These are phyloP conservation scores for Geotrichum fermentans DNA, from an alignment of 1,139 yeast species.

Conservation along the genomic window DNA sequence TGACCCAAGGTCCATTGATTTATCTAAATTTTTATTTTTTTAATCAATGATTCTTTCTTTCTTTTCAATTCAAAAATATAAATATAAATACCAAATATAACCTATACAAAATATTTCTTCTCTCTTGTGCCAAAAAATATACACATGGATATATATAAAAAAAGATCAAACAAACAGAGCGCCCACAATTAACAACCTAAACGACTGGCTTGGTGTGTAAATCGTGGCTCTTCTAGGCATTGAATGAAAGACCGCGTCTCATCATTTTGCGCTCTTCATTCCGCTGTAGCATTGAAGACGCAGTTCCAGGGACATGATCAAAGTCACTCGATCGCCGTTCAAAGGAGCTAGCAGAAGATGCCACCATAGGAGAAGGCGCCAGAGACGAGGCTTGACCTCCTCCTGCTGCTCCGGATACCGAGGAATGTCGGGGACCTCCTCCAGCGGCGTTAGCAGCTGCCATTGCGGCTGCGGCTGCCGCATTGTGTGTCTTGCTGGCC, in stretches of 20 bases:
- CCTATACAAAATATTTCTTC: not conserved
- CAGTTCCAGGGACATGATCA: not conserved
- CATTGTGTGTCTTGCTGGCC: constrained; percentile 23
- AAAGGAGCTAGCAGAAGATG: constrained; percentile 11
- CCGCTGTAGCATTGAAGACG: constrained; percentile 16
- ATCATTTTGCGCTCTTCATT: constrained; percentile 17
- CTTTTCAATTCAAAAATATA: not conserved
- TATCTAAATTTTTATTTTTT: not conserved
- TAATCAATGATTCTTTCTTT: not conserved
- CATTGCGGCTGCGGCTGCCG: constrained; percentile 36
- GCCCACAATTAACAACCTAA: too few relatives aligned
- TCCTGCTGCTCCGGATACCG: not conserved
- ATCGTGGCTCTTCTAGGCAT: too few relatives aligned
- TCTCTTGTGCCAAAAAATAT: too few relatives aligned
- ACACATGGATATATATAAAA: too few relatives aligned
- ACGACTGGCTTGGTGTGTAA: too few relatives aligned
- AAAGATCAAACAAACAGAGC: too few relatives aligned
- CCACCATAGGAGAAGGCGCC: too few relatives aligned
- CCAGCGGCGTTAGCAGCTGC: constrained; percentile 36
- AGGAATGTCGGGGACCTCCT: constrained; percentile 3
- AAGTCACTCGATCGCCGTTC: constrained; percentile 4
- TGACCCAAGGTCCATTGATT: not conserved
- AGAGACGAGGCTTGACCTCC: too few relatives aligned
- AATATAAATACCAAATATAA: not conserved
- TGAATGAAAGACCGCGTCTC: constrained; percentile 10